Conservation (phyloP, 305 asterid species). For the Petunia hybrid region DNA sequence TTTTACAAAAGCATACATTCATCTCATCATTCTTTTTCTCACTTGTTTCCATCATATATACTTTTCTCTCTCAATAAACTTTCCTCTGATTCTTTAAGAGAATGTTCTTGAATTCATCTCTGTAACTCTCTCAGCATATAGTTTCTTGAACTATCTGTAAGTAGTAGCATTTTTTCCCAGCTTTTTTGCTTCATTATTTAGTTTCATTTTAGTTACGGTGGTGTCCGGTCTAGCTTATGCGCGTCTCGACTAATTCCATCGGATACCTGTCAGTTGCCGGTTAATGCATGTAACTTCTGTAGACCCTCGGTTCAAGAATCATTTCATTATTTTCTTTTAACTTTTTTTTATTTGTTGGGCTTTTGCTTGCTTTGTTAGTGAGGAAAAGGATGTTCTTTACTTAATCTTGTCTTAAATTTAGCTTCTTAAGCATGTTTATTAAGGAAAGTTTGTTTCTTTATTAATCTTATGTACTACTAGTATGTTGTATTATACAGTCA, state of each 20-base stretch:
- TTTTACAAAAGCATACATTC: slow-evolving; percentile 69
- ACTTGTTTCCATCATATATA: slow-evolving; percentile 48
- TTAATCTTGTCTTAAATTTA: slow-evolving; percentile 28
- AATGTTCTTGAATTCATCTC: not conserved
- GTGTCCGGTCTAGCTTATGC: too few relatives aligned
- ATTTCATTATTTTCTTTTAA: not conserved
- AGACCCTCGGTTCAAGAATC: not conserved
- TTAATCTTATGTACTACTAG: not conserved
- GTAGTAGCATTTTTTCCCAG: not conserved
- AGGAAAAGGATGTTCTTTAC: slow-evolving; percentile 34
- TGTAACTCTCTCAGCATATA: not conserved
- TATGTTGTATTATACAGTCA: not conserved
- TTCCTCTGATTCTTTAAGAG: not conserved
- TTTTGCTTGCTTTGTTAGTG: slow-evolving; percentile 28
- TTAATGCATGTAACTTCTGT: not conserved
- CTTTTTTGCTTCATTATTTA: slow-evolving; percentile 13
- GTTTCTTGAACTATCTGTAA: not conserved
- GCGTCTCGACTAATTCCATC: too few relatives aligned
- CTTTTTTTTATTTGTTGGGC: not conserved
- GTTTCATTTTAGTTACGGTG: not conserved
- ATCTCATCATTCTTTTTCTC: slow-evolving; percentile 37
- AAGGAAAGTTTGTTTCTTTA: slow-evolving; percentile 19
- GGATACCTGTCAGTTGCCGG: too few relatives aligned
- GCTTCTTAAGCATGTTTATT: slow-evolving; percentile 1
- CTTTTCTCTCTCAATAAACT: slow-evolving; percentile 39